Evolutionary conservation across 495 filamentous ascomycete genomes (phyloP).

Genomic region (Usnea hakonensis): DNA sequence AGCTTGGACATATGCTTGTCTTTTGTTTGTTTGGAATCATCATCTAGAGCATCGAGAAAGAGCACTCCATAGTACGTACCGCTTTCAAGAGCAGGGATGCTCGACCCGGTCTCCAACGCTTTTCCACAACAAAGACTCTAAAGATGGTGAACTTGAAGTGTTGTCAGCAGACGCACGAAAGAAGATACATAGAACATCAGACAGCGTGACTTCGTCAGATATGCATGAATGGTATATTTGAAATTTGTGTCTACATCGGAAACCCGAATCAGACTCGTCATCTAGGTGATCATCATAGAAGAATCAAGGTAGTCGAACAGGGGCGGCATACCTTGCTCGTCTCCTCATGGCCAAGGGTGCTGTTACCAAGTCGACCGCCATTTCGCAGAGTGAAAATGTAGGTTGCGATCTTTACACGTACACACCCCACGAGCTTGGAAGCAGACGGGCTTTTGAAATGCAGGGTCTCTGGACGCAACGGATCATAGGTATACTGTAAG

Average conservation of each 20-base stretch:
- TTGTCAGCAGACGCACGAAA: slow-evolving; percentile 2
- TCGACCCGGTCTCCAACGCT: not conserved
- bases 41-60: slow-evolving; percentile 28
- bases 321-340: slow-evolving; percentile 20
- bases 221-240: slow-evolving; percentile 54
- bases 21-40: slow-evolving; percentile 45
- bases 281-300: slow-evolving; percentile 49
- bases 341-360: not conserved
- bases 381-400: not conserved
- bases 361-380: not conserved
- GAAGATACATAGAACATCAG: slow-evolving; percentile 2
- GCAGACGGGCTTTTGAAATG: not conserved
- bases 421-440: not conserved
- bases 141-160: not conserved
- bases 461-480: not conserved
- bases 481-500: not conserved
- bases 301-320: slow-evolving; percentile 16
- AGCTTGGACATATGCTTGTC: slow-evolving; percentile 58
- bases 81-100: not conserved
- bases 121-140: not conserved
- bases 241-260: slow-evolving; percentile 51
- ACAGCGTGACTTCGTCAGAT: slow-evolving; percentile 33
- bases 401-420: not conserved
- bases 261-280: slow-evolving; percentile 59
- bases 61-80: not conserved